phyloP scores from a whole-genome alignment of 1,139 yeast species.

The Blastobotrys apis region DNA sequence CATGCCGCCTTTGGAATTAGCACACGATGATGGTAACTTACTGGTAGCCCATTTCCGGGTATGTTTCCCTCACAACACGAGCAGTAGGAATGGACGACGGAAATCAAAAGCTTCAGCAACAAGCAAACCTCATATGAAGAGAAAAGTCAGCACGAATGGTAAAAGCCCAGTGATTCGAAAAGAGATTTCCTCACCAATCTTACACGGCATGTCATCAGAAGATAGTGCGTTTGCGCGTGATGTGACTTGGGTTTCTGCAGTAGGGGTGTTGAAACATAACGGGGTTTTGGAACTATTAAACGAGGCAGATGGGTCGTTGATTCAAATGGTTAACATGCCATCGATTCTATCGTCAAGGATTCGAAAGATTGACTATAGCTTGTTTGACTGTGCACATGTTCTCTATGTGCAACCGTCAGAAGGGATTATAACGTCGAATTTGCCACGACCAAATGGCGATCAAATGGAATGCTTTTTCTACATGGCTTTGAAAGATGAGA shows the following conservation, averaged over 20 bases:
- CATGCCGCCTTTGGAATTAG: constrained; percentile 19
- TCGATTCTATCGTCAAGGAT: constrained; percentile 60
- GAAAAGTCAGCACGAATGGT: constrained; percentile 3
- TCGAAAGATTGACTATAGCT: constrained; percentile 61
- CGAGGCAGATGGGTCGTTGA: constrained; percentile 62
- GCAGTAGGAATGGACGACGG: neutral
- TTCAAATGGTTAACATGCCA: constrained; percentile 59
- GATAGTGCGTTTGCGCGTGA: constrained; percentile 26
- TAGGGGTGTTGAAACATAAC: constrained; percentile 65
- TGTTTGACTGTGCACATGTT: constrained; percentile 57
- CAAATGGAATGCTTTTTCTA: constrained; percentile 18
- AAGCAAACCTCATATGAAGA: constrained; percentile 3
- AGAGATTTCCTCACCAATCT: constrained; percentile 4
- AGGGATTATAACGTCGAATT: constrained; percentile 17
- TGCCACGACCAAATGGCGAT: neutral
- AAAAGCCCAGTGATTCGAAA: neutral
- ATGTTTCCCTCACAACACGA: constrained; percentile 22
- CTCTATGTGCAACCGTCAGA: constrained; percentile 24
- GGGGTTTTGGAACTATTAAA: constrained; percentile 62
- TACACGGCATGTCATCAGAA: constrained; percentile 1
- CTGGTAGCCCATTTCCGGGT: constrained; percentile 31
- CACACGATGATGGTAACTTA: constrained; percentile 20
- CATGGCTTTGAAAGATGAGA: constrained; percentile 62
- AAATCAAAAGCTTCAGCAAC: no score
- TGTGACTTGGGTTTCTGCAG: constrained; percentile 72